phyloP scores from a whole-genome alignment of 1,139 yeast species.

The Yamadazyma taylorii region DNA sequence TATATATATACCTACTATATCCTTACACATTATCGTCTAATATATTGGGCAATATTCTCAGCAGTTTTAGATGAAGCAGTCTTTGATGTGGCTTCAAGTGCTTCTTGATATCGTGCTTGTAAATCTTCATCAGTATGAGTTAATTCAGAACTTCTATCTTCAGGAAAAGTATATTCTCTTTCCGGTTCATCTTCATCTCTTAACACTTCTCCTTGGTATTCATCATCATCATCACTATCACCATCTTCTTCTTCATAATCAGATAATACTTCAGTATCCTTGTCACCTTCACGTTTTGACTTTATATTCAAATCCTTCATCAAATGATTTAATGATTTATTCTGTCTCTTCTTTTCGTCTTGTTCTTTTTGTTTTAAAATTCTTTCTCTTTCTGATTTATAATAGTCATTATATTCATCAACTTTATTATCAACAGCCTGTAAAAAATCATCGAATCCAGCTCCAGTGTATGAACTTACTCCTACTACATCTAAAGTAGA shows the following conservation, averaged over 20 bases:
- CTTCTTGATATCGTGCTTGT: conserved; percentile 70
- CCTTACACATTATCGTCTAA: conserved; percentile 39
- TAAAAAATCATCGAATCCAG: conserved; percentile 89
- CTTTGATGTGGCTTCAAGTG: conserved; percentile 65
- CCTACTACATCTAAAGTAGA: conserved; percentile 89
- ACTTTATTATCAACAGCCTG: conserved; percentile 82
- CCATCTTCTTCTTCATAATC: conserved; percentile 58
- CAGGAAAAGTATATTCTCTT: conserved; percentile 77
- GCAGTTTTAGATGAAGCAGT: conserved; percentile 64
- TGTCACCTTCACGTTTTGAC: conserved; percentile 17
- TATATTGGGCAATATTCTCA: conserved; percentile 67
- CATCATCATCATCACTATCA: conserved; percentile 36
- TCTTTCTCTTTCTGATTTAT: conserved; percentile 83
- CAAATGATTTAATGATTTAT: conserved; percentile 65
- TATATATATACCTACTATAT: too few species aligned
- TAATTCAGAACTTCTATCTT: conserved; percentile 65
- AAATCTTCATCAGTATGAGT: conserved; percentile 50
- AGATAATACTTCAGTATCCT: conserved; percentile 66
- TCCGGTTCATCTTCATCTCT: conserved; percentile 66
- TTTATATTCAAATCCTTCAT: conserved; percentile 82
- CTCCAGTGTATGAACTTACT: conserved; percentile 89
- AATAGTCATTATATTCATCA: conserved; percentile 81
- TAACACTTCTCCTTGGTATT: conserved; percentile 59
- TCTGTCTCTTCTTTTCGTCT: conserved; percentile 70
- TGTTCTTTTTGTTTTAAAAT: conserved; percentile 75